Evolutionary conservation across 2,329 filamentous ascomycete genomes (phyloP).

Genomic region (Fusarium chuoi): DNA sequence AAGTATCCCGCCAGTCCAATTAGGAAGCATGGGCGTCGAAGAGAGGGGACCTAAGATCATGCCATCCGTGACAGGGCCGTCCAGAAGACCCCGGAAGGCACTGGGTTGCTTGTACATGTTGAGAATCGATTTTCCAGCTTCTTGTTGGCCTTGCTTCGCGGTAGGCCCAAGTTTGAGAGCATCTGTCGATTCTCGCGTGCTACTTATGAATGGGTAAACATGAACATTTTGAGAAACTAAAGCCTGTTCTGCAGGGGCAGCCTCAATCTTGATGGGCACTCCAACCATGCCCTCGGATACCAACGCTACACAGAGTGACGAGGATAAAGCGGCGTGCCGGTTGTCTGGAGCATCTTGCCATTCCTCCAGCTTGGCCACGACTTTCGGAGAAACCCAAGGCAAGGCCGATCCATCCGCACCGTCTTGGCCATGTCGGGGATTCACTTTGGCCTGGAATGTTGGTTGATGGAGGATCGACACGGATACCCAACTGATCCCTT

Average conservation of each 20-base stretch:
- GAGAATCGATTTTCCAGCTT: background rate
- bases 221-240: background rate
- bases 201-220: background rate
- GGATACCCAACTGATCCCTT: background rate
- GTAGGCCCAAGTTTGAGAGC: background rate
- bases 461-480: background rate
- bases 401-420: background rate
- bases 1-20: background rate
- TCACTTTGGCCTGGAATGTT: background rate
- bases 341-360: background rate
- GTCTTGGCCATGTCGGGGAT: background rate
- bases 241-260: background rate
- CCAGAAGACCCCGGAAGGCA: background rate
- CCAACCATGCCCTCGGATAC: background rate
- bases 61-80: background rate
- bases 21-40: background rate
- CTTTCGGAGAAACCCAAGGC: background rate
- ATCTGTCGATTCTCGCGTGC: fast-evolving
- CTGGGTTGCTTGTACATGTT: conserved; percentile 2
- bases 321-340: background rate
- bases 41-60: background rate
- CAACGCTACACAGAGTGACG: background rate
- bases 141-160: background rate
- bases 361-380: background rate
- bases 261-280: background rate